A percentile compares a stretch with the other conserved stretches of the same genome.
Evolutionary conservation across 1,284 basidiomycete species (phyloP).

Genomic region (Naganishia albida): DNA sequence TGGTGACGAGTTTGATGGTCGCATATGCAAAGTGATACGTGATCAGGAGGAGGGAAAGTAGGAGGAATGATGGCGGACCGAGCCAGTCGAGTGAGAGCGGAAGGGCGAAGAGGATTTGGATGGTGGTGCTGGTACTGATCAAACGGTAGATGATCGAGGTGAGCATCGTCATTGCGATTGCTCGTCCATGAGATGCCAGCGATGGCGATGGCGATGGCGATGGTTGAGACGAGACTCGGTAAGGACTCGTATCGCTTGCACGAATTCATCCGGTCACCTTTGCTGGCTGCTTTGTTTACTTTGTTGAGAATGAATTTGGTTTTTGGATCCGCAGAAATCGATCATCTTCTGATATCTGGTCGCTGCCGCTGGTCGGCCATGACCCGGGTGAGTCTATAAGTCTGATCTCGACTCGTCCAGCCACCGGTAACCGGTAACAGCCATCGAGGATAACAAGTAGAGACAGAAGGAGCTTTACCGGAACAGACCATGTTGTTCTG

Average conservation of each 20-base stretch:
- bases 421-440: no score
- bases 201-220: background rate
- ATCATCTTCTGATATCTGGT: conserved; percentile 2
- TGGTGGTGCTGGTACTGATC: conserved; percentile 22
- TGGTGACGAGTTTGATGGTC: conserved; percentile 49
- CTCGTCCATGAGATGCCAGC: background rate
- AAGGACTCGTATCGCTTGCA: background rate
- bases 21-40: conserved; percentile 51
- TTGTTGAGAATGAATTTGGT: conserved; percentile 10
- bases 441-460: no score
- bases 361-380: no score
- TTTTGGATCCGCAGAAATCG: conserved; percentile 13
- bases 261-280: background rate
- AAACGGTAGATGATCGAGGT: conserved; percentile 21
- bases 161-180: conserved; percentile 13
- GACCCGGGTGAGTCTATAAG: no score
- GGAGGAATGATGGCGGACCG: conserved; percentile 52
- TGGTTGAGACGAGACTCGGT: background rate
- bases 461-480: no score
- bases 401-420: no score
- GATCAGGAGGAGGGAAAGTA: conserved; percentile 53
- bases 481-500: conserved; percentile 76
- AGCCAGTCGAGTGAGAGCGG: conserved; percentile 30
- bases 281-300: background rate
- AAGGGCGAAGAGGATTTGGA: conserved; percentile 42